Evolutionary conservation across 257 asterid genomes (phyloP), one percentile per base, ranked within the genome.

Genomic region (Pogostemon cablin): DNA sequence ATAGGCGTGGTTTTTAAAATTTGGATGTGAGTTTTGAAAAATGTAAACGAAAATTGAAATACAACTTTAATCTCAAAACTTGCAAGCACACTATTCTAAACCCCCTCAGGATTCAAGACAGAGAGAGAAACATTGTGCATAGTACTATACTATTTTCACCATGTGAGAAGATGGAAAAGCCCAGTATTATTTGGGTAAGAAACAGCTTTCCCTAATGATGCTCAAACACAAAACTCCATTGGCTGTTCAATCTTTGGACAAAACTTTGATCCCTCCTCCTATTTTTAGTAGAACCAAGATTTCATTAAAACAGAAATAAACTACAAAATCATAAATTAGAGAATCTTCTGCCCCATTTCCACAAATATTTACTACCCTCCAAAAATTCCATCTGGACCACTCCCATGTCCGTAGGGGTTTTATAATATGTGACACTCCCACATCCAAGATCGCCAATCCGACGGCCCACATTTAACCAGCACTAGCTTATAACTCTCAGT

Each of bases 381-480:
- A 61, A 68, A 68, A 34, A 2, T 11, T 17, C 25, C 4, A 63
- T 3, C 38, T 64, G 60, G 72, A 55, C 77, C 77, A 73, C 72
- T 15, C 58, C 65, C 11, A 34, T 50, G 17, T 49, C 34, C n/a
- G 6, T 62, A 9, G 71, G 60, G 66, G 39, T 7, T 5, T 10
- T 62, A 67, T 78, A 66, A 72, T 73, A 78, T 0, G 63, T 75
- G 83, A 78, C 81, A 3, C 2, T 6, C 54, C 0, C 9, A 4
- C 20, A 54, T 46, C 50, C 11, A 50, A 25, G 6, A 60, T 58
- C 39, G 10, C 4, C 35, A n/a, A 81, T 78, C 82, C 69, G 7
- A 75, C 46, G 81, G 67, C 34, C 41, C 17, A 43, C 15, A 35
- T 32, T 57, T 7, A 11, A 37, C 73, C 80, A 81, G 68, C 79